Base-by-base conservation (phyloP, 768 basidiomycete genomes). In the Chalciporus piperatus region DNA sequence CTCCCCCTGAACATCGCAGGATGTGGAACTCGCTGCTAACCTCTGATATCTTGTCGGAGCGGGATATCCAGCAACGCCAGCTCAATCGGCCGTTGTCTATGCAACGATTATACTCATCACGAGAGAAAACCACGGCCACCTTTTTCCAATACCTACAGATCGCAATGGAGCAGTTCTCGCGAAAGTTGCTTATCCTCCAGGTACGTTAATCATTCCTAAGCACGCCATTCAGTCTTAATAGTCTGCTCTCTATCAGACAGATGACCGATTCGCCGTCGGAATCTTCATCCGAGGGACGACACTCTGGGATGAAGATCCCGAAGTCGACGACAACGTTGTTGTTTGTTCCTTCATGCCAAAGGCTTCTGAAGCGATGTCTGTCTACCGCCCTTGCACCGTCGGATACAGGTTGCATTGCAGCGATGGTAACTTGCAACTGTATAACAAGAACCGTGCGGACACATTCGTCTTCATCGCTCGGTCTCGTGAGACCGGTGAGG, bases 11-110 rank as follows among this genome's bases (percentile, higher is more conserved):
- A 17, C 70, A 81, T 58, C 71, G 76, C 2, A 72, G 75, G 38
- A 67, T 85, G 40, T 87, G 83, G 82, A 85, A 85, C 56, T 85
- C 83, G 2, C 69, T 87, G 4, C 60, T 82, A 51, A 75, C 76
- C 2, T 87, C 85, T 0, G 81, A 84, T 50, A 81, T 86, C 22
- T 62, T 87, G 48, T 75, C 71, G 0, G 59, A 66, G 4, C 60
- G 69, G 22, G 83, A 85, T 57, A 63, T 87, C 12, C 75, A 75
- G 48, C 74, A 79, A 41, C 70, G 79, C 19, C 68, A 76, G 6
- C 70, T 87, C 10, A 66, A 74, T 35, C 75, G 73, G 2, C 81
- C 82, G 9, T 75, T 84, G 49, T 72, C 77, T 0, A 69, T 86
- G 39, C 84, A 86, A 50, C 75, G 80, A 8, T 64, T 86, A 6